Evolutionary conservation across 352 stramenopile species (phyloP).

Genomic region (Phytopythium mirpurense): DNA sequence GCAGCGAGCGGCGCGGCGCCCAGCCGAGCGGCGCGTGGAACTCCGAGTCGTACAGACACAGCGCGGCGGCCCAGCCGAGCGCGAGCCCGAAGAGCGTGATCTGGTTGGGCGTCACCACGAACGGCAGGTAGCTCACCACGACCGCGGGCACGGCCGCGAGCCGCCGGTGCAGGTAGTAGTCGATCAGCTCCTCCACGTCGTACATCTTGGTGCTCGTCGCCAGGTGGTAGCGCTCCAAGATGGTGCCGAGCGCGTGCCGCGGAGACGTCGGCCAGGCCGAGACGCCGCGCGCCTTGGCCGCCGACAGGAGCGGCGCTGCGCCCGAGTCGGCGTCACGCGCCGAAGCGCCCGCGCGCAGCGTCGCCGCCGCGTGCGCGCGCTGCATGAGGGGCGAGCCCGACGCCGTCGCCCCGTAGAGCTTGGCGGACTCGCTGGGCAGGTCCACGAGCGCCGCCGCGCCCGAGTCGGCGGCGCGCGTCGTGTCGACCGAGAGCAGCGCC

Average conservation of each 20-base stretch:
- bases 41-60: constrained; percentile 78
- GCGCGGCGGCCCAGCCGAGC: constrained; percentile 59
- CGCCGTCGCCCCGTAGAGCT: constrained; percentile 20
- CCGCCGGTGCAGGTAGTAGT: constrained; percentile 82
- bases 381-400: constrained; percentile 3
- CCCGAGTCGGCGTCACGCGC: constrained; percentile 32
- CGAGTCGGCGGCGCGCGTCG: background rate
- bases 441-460: background rate
- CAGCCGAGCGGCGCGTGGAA: constrained; percentile 67
- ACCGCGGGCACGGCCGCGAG: constrained; percentile 66
- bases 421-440: constrained; percentile 3
- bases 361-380: constrained; percentile 2
- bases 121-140: constrained; percentile 78
- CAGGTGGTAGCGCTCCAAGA: constrained; percentile 65
- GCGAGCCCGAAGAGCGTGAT: constrained; percentile 77
- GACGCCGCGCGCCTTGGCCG: constrained; percentile 9
- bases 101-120: constrained; percentile 83
- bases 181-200: constrained; percentile 81
- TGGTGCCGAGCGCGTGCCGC: constrained; percentile 16
- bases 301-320: constrained; percentile 8
- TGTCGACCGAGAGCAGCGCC: constrained; percentile 9
- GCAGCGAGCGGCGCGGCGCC: constrained; percentile 49
- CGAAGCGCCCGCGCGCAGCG: constrained; percentile 29
- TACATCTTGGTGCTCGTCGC: constrained; percentile 84
- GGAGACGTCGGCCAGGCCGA: constrained; percentile 9